Conservation (phyloP, 2,329 filamentous ascomycete genomes). For the Botrytis paeoniae region DNA sequence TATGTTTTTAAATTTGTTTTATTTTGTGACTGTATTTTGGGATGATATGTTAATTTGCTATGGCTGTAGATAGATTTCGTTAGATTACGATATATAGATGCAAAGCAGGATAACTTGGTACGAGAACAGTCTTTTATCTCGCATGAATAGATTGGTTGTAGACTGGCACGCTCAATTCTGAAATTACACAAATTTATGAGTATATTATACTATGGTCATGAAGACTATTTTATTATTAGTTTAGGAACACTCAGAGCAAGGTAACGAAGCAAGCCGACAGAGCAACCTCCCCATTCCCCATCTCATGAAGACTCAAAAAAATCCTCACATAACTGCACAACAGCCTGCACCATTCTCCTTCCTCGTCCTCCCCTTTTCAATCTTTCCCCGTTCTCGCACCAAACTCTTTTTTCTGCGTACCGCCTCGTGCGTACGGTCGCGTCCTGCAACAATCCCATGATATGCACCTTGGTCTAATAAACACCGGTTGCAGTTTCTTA, state of each 20-base stretch:
- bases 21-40: not conserved
- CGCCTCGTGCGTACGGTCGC: not conserved
- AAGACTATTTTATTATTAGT: not conserved
- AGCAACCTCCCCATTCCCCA: not conserved
- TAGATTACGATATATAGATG: no score
- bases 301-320: not conserved
- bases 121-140: accelerated
- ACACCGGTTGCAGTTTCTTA: not conserved
- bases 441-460: not conserved
- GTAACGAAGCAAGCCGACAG: not conserved
- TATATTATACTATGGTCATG: not conserved
- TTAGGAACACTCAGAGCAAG: not conserved
- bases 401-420: not conserved
- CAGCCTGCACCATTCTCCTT: not conserved
- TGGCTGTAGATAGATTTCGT: no score
- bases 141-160: not conserved
- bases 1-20: not conserved
- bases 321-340: not conserved
- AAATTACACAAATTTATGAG: not conserved
- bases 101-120: no score
- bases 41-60: no score
- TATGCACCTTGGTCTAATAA: accelerated
- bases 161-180: not conserved
- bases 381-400: not conserved
- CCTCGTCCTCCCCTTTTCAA: not conserved